A percentile compares a stretch with the other conserved stretches of the same genome.
Conservation (phyloP, 805 yeast genomes). For the Blastobotrys terrestris region DNA sequence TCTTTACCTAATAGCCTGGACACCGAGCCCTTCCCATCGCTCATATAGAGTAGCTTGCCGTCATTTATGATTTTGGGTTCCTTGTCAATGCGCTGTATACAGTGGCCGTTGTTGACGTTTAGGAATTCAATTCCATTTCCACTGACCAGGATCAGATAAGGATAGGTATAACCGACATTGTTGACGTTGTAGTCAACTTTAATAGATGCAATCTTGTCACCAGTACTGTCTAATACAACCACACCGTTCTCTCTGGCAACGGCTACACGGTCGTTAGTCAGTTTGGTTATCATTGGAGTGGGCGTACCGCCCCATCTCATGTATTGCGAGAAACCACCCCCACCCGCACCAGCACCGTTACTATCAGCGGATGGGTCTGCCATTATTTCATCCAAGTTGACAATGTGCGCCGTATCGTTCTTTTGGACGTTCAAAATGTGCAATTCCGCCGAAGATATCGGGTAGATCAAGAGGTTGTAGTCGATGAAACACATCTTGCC, state of each 20-base stretch:
- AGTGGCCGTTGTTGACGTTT: slow-evolving; percentile 33
- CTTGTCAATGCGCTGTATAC: slow-evolving; percentile 32
- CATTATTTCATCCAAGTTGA: background rate
- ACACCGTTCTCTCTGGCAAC: background rate
- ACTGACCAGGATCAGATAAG: slow-evolving; percentile 33
- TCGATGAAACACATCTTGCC: slow-evolving; percentile 20
- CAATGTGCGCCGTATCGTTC: background rate
- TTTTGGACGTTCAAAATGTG: background rate
- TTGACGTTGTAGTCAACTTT: slow-evolving; percentile 3
- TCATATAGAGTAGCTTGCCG: slow-evolving; percentile 29
- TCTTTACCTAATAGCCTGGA: slow-evolving; percentile 24
- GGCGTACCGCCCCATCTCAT: background rate
- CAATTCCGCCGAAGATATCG: background rate
- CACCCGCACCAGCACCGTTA: background rate
- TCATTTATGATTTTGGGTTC: slow-evolving; percentile 18
- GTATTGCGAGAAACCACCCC: slow-evolving; percentile 2
- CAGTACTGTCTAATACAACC: background rate
- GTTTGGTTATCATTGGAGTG: background rate
- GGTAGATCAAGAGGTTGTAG: background rate
- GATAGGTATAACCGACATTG: slow-evolving; percentile 33
- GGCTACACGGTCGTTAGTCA: background rate
- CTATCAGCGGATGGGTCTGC: background rate
- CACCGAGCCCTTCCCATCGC: slow-evolving; percentile 27
- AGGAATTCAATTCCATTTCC: slow-evolving; percentile 34
- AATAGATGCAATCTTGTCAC: background rate